Evolutionary conservation across 1,284 basidiomycete genomes (phyloP), one percentile per base, ranked within the genome.

Genomic region (Apiotrichum domesticum): DNA sequence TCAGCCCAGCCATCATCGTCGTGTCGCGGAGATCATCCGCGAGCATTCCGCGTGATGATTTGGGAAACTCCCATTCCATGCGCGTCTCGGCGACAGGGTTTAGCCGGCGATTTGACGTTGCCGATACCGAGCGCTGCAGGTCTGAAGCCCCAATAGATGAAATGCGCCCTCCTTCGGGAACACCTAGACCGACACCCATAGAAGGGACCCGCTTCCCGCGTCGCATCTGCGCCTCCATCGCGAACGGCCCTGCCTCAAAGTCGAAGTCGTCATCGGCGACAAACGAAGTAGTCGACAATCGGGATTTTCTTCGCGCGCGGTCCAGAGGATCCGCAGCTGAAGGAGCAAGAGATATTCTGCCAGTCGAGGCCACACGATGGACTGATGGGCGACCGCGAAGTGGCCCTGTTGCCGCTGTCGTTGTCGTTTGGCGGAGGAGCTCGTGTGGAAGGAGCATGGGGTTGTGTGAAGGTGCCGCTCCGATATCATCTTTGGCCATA

Each of bases 41-140:
- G 1, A 58, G 69, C 84, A 85, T 81, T 84, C 84, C 88, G 0
- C 84, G 79, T 1, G 61, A 59, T 39, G 59, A 59, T 44, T 55
- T 56, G 4, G 51, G 40, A 34, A 85, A 81, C 51, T 83, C 83
- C 47, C 47, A 49, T 9, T 11, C 47, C 15, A 13, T 21, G 4
- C 21, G 47, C 15, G 37, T 49, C 82, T 87, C 42, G 34, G 41
- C 41, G 3, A 7, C 42, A 7, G 34, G 34, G 32, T n/a, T 32
- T n/a, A 11, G 33, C 39, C 35, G 54, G 35, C 21, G 43, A 8
- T 35, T 46, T 14, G 13, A 15, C 14, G 14, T 32, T 11, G 34
- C 44, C 33, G 33, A 44, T 21, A 21, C 21, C 21, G 21, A 21
- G 9, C 41, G 41, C 21, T 46, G 44, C 9, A 32, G 33, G 9